Evolutionary conservation across 1,284 basidiomycete species (phyloP), one percentile per base, ranked within the genome.

Genomic region (Sporisorium graminicola): DNA sequence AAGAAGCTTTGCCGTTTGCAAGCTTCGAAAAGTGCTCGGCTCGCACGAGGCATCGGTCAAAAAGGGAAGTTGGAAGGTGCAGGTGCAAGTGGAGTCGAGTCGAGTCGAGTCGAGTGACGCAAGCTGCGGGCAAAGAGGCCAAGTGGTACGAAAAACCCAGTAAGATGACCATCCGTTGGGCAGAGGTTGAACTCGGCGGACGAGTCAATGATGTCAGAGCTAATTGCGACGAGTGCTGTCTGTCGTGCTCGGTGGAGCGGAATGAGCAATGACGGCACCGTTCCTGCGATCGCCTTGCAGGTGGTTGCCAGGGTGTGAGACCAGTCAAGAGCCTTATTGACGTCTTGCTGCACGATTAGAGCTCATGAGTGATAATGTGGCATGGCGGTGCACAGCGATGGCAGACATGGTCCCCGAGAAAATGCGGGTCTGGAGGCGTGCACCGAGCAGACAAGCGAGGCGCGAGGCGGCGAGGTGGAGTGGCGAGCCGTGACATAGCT

Each of bases 141-240:
- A 47, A 9, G 18, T 27, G 8, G 13, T 31, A 51, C 31, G n/a
- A 26, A 33, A 5, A 51, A n/a, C n/a, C n/a, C 27, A 18, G 50
- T n/a, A 51, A 18, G 50, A 51, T 13, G 31, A 22, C 47, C 47
- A 27, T 49, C 27, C 47, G 47, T 24, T 46, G 43, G 26, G 43
- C 13, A 14, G 12, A 14, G 13, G 7, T 13, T 13, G 12, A 35
- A 31, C 5, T 31, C n/a, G n/a, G n/a, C n/a, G 46, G 26, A 47
- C 18, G 16, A 49, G 18, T 53, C 24, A 40, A 53, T 53, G 52
- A 53, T 53, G 52, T 53, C 52, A 53, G 52, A 53, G 37, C 37
- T 20, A 52, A 33, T 20, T 42, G 24, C 33, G n/a, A 18, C 27
- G 4, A 49, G 47, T n/a, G 47, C 26, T 31, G 16, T 2, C 7